A percentile compares a stretch with the other conserved stretches of the same genome.
These are phyloP conservation scores for Dorcoceras hygrometricum DNA, from an alignment of 257 asterid genomes.

Conservation along the genomic window DNA sequence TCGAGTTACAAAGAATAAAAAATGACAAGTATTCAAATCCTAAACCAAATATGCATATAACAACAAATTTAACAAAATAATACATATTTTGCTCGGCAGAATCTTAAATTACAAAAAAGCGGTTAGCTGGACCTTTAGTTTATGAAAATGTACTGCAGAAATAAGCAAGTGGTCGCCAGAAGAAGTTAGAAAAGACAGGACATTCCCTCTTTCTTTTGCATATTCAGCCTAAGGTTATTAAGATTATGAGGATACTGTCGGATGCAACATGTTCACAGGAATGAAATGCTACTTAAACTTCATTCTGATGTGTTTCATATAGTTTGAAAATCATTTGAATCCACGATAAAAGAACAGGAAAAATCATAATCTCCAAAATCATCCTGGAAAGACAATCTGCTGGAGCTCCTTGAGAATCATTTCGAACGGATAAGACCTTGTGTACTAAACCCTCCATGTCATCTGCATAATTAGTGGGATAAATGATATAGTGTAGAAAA, in stretches of 20 bases:
- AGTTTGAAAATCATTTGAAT: conserved; percentile 55
- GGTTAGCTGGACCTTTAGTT: neutral
- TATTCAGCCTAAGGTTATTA: no score
- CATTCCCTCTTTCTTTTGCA: neutral
- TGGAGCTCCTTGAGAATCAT: conserved; percentile 92
- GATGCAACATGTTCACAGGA: conserved; percentile 19
- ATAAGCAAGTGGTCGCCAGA: neutral
- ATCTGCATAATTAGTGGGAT: no score
- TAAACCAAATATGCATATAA: conserved; percentile 1
- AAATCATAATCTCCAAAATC: conserved; percentile 82
- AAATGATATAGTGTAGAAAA: no score
- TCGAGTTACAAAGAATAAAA: neutral
- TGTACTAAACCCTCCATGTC: no score
- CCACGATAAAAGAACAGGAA: conserved; percentile 88
- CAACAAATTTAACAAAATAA: conserved; percentile 1
- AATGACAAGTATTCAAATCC: neutral
- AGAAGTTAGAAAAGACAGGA: neutral
- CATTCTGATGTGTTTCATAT: neutral
- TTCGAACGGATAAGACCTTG: no score
- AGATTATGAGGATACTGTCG: neutral
- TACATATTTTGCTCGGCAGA: neutral
- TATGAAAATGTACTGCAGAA: neutral
- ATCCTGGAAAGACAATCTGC: conserved; percentile 93
- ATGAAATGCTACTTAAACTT: conserved; percentile 9
- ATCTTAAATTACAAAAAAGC: neutral